Evolutionary conservation across 2,329 filamentous ascomycete genomes (phyloP), one percentile per base, ranked within the genome.

Genomic region (Alternaria ventricosa): DNA sequence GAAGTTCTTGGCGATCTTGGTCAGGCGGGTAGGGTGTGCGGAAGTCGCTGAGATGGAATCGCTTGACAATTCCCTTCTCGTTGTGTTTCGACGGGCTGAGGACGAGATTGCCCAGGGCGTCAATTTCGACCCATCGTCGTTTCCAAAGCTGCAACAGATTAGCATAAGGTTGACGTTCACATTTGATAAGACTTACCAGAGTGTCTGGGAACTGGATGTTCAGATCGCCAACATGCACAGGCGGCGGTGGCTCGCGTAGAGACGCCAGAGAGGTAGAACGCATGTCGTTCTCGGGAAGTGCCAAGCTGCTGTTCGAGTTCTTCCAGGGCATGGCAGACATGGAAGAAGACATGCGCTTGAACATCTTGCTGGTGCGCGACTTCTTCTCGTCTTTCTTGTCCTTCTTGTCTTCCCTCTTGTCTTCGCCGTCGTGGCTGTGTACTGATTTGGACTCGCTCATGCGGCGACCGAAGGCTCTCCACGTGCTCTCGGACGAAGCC

Each of bases 201-300:
- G 93, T 97, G 77, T 98, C 95, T 0, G 96, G 96, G 78, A 99
- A 97, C 78, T 99, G 96, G 11, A 98, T 92, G 73, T 99, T 98
- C 67, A 99, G 90, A 74, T 97, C 93, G 53, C 94, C 93, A 79
- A 97, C 87, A 65, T 91, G 89, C 4, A 92, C 85, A 25, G 90
- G 85, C 56, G 89, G 83, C 36, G 81, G 82, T 54, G 79, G 82
- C 65, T 84, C 82, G 9, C 78, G 70, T 13, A 79, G 69, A 18
- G 72, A 76, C 10, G 75, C 66, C 20, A 79, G 59, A 8, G 67
- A 72, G 12, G 69, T 71, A 3, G 75, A 64, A 22, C 65, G 70
- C 36, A 71, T 55, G n/a, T 78, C 73, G 22, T 81, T 75, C 65
- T 83, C 83, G 55, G 81, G 73, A 15, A 83, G 67, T 11, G 71